Evolutionary conservation across 2,329 filamentous ascomycete genomes (phyloP).

Genomic region (Sclerotinia subarctica): DNA sequence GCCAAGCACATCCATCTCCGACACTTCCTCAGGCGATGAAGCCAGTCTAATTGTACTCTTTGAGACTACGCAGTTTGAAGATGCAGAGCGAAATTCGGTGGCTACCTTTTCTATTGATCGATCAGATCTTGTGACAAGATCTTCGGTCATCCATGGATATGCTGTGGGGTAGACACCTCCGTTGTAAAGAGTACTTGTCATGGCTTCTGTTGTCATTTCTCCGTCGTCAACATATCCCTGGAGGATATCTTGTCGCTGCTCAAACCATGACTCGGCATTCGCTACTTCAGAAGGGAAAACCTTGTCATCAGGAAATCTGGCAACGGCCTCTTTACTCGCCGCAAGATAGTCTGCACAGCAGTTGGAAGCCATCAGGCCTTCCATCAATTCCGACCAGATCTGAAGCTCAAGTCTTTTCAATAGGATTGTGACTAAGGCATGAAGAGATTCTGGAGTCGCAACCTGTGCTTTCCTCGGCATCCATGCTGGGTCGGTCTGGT

Average conservation of each 20-base stretch:
- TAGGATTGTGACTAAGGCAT: slow-evolving; percentile 25
- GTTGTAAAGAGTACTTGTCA: slow-evolving; percentile 27
- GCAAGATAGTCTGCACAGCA: slow-evolving; percentile 32
- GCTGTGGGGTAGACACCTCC: slow-evolving; percentile 32
- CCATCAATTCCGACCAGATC: slow-evolving; percentile 35
- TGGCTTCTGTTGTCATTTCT: slow-evolving; percentile 24
- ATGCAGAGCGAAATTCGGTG: slow-evolving; percentile 28
- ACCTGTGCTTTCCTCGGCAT: slow-evolving; percentile 28
- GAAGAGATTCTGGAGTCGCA: slow-evolving; percentile 29
- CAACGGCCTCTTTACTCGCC: slow-evolving; percentile 30
- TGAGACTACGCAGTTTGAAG: slow-evolving; percentile 30
- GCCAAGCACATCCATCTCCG: slow-evolving; percentile 32
- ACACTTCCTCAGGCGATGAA: slow-evolving; percentile 5
- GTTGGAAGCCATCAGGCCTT: slow-evolving; percentile 34
- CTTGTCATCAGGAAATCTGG: slow-evolving; percentile 32
- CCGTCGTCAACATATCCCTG: slow-evolving; percentile 24
- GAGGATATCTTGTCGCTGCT: slow-evolving; percentile 28
- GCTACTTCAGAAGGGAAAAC: slow-evolving; percentile 32
- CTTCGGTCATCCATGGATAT: slow-evolving; percentile 32
- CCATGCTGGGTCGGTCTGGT: slow-evolving; percentile 32
- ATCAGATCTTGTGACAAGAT: slow-evolving; percentile 29
- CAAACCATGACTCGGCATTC: slow-evolving; percentile 32
- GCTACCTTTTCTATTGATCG: slow-evolving; percentile 26
- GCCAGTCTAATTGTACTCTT: slow-evolving; percentile 28
- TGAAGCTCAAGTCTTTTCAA: slow-evolving; percentile 33